Evolutionary conservation across 306 rosid species (phyloP).

Genomic region (Dicorynia guianensis): DNA sequence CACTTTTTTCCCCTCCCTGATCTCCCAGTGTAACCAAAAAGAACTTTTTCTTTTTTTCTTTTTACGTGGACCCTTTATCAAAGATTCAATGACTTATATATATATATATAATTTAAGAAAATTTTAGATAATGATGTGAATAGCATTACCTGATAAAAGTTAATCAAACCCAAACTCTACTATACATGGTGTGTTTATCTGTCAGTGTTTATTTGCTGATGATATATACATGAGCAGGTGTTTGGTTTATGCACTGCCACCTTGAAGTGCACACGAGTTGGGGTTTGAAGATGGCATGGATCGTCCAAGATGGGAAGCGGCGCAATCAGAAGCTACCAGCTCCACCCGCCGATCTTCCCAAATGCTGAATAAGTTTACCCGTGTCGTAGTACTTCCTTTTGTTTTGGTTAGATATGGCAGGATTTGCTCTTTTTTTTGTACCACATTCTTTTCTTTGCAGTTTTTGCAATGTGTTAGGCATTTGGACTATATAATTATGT

Average conservation of each 20-base stretch:
- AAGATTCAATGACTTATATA: too few species aligned
- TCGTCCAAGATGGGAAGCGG: slow-evolving; percentile 67
- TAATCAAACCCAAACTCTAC: neutral
- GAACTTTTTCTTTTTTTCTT: too few species aligned
- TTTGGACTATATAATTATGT: slow-evolving; percentile 21
- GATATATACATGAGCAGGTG: slow-evolving; percentile 50
- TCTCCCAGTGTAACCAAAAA: too few species aligned
- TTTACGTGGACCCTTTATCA: too few species aligned
- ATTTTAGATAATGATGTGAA: too few species aligned
- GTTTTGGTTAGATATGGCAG: slow-evolving; percentile 32
- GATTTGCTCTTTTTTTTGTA: slow-evolving; percentile 18
- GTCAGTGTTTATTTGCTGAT: neutral
- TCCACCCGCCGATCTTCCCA: slow-evolving; percentile 85
- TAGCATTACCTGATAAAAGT: neutral
- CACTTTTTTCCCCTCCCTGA: too few species aligned
- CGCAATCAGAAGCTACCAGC: slow-evolving; percentile 76
- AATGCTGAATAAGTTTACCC: slow-evolving; percentile 48
- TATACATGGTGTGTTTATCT: neutral
- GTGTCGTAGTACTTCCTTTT: slow-evolving; percentile 5
- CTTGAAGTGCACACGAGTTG: slow-evolving; percentile 86
- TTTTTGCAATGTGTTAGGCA: neutral
- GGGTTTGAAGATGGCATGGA: slow-evolving; percentile 90
- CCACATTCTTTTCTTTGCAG: neutral
- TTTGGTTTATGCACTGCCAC: slow-evolving; percentile 90
- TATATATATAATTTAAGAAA: too few species aligned